Conservation (phyloP, 441 rosid genomes). For the Pelargonium citronellum region DNA sequence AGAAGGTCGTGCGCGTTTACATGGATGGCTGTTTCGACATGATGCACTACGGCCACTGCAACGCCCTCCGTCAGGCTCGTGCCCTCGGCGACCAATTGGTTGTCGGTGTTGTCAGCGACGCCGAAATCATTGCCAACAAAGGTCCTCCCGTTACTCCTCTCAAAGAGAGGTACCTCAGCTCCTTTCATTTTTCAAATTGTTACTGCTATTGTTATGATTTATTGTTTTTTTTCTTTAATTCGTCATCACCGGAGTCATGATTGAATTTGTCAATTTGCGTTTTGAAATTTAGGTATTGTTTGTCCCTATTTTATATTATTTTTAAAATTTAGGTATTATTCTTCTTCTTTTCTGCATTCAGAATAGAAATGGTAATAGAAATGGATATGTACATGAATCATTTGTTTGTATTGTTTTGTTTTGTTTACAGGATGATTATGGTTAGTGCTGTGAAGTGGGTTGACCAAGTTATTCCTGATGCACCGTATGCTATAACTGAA, state of each 20-base stretch:
- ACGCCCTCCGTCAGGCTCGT: slow-evolving; percentile 87
- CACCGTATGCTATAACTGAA: slow-evolving; percentile 92
- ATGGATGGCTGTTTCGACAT: slow-evolving; percentile 99
- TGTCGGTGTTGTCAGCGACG: slow-evolving; percentile 85
- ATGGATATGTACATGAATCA: background rate
- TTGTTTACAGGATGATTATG: slow-evolving; percentile 59
- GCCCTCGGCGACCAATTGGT: slow-evolving; percentile 85
- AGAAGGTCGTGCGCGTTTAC: slow-evolving; percentile 71
- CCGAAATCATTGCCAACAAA: slow-evolving; percentile 83
- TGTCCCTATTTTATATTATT: background rate
- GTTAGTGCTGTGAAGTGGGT: slow-evolving; percentile 97
- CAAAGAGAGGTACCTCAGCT: slow-evolving; percentile 61
- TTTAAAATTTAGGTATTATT: background rate
- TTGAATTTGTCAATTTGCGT: background rate
- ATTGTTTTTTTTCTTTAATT: slow-evolving; percentile 8
- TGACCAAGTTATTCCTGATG: slow-evolving; percentile 83
- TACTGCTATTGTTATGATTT: background rate
- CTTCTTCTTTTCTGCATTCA: background rate
- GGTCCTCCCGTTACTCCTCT: slow-evolving; percentile 89
- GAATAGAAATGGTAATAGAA: background rate
- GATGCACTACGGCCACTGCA: slow-evolving; percentile 96
- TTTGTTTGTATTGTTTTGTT: slow-evolving; percentile 24
- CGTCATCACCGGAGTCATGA: background rate
- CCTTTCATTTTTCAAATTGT: background rate
- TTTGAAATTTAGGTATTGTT: background rate